Evolutionary conservation across 495 filamentous ascomycete species (phyloP), one percentile per base, ranked within the genome.

Genomic region (Rusavskia elegans): DNA sequence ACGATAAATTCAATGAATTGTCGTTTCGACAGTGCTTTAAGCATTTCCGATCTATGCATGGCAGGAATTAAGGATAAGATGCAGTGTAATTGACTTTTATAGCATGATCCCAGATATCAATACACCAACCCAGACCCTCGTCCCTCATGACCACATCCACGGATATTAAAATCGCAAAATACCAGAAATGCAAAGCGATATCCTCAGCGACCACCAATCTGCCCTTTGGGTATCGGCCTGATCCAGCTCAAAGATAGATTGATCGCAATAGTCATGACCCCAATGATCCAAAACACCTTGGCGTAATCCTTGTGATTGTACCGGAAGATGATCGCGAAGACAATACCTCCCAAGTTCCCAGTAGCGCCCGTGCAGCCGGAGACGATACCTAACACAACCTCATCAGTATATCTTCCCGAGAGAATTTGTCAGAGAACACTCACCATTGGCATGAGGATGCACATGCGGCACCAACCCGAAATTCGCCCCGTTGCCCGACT

Each of bases 391-490:
- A 30, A 74, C 5, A 46, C 14, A 16, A n/a, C 19, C 14, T 46
- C 44, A 29, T 21, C 48, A 36, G 29, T 27, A 45, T 19, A 11
- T 4, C 4, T 19, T 19, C 13, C 38, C n/a, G n/a, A n/a, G n/a
- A n/a, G n/a, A n/a, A n/a, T n/a, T n/a, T n/a, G n/a, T n/a, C n/a
- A 46, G 23, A 29, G 7, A n/a, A 46, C 7, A 46, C 44, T 46
- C 44, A 46, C 44, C 81, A 59, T 84, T 83, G 32, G 85, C 83
- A 53, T 70, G 76, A 0, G 88, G 86, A 59, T 86, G 80, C 3
- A 93, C 81, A 59, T 94, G 89, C 45, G 89, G 89, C 2, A 94
- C 79, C 27, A 94, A 71, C 0, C 85, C 76, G 62, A 92, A 95
- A 64, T 85, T 90, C 9, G 82, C 84, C 1, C 89, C 89, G 59